Evolutionary conservation across 2,329 filamentous ascomycete genomes (phyloP).

Genomic region (Zymoseptoria tritici): DNA sequence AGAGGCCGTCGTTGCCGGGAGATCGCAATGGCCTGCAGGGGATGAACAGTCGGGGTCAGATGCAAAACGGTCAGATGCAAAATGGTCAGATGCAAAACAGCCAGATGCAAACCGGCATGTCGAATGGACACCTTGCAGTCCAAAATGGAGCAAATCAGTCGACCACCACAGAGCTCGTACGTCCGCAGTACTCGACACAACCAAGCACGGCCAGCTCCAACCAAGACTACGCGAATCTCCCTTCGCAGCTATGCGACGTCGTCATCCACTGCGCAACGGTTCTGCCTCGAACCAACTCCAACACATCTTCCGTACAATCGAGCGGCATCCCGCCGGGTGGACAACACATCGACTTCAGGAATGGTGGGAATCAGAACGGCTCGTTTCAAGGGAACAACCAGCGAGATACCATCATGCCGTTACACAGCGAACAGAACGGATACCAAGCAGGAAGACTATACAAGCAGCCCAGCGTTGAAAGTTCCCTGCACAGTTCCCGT

Average conservation of each 20-base stretch:
- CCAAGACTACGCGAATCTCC: neutral
- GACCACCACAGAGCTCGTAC: neutral
- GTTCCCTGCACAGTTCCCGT: neutral
- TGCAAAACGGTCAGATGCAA: too few species aligned
- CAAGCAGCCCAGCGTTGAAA: neutral
- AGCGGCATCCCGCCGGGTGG: neutral
- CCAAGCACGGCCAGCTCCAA: neutral
- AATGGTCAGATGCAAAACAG: too few species aligned
- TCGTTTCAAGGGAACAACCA: neutral
- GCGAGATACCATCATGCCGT: neutral
- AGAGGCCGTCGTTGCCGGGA: neutral
- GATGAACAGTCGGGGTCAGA: neutral
- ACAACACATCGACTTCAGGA: neutral
- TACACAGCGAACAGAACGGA: neutral
- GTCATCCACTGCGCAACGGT: neutral
- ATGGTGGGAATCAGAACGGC: neutral
- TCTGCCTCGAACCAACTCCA: neutral
- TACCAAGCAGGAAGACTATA: neutral
- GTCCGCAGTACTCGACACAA: neutral
- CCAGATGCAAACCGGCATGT: too few species aligned
- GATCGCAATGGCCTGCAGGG: neutral
- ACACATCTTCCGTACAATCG: neutral
- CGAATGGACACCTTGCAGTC: neutral
- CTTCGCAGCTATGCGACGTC: neutral
- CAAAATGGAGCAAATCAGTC: neutral